Base-by-base conservation (phyloP, 2,329 filamentous ascomycete genomes). In the Aureobasidium musti region DNA sequence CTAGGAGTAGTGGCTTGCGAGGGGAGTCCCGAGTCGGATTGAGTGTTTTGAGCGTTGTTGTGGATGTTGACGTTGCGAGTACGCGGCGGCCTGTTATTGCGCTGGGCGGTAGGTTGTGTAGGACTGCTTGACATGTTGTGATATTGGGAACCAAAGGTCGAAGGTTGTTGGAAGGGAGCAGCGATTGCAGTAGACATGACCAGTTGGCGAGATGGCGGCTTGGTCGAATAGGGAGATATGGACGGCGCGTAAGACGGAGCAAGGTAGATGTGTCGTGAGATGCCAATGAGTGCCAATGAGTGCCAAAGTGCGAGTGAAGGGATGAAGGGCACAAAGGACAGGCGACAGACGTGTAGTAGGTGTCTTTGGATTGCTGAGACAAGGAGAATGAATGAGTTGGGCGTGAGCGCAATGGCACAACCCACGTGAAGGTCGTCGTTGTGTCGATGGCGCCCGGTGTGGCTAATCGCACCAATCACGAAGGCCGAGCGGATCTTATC, bases 11-110 rank as follows among this genome's bases (percentile, higher is more conserved):
- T 54, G 2, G 60, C 41, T 65, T 65, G 61, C 26, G 28, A 49
- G 17, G 67, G 68, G 7, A 69, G 56, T 14, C 66, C 68, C 8
- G 68, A 69, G 39, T 69, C 68, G 6, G 68, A 69, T 7, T 67
- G 57, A 28, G 63, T 66, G 54, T 68, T 66, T 23, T 60, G 45
- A 33, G 11, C 19, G 39, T 65, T 28, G 10, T 65, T 54, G 61
- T 65, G 21, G 41, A 39, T 33, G 23, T 60, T 66, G 56, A 23
- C 28, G n/a, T 60, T 56, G 50, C 64, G 64, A 17, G 30, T 2
- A 49, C 63, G 63, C 28, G 64, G 64, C 54, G 64, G 41, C 47
- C 54, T 30, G 21, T 35, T 66, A 17, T 60, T 60, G 56, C 64
- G 64, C 64, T 66, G 64, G 5, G 26, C 49, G 43, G 56, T 13